These are phyloP conservation scores for Auriscalpium vulgare DNA, from an alignment of 768 basidiomycete species.

Conservation along the genomic window DNA sequence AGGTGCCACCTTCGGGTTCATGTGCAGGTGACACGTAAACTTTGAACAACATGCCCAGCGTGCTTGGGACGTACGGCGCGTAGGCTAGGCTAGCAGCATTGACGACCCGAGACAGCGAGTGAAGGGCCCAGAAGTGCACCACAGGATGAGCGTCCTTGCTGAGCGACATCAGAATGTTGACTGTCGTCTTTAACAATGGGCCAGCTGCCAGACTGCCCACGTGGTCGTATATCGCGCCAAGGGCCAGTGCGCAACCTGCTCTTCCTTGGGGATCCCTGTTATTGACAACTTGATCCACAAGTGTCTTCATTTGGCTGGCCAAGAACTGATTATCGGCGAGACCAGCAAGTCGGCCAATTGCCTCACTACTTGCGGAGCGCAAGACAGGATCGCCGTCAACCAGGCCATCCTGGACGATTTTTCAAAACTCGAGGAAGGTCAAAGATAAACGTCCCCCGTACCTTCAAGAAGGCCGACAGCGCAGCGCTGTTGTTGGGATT, in stretches of 20 bases:
- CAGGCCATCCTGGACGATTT: constrained; percentile 53
- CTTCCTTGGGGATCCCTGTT: constrained; percentile 90
- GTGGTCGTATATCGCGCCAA: constrained; percentile 85
- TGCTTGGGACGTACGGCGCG: constrained; percentile 80
- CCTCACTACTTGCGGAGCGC: constrained; percentile 76
- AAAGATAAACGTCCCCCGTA: constrained; percentile 16
- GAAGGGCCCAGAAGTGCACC: constrained; percentile 91
- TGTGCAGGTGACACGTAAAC: constrained; percentile 86
- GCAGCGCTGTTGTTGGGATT: constrained; percentile 50
- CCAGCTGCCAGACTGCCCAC: constrained; percentile 95
- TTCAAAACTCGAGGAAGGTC: no score
- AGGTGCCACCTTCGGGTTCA: constrained; percentile 85
- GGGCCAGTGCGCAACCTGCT: constrained; percentile 89
- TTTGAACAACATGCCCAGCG: constrained; percentile 84
- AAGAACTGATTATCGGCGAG: constrained; percentile 80
- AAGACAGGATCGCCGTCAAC: constrained; percentile 74
- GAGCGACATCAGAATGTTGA: constrained; percentile 91
- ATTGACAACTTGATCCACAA: constrained; percentile 90
- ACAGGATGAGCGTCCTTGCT: constrained; percentile 94
- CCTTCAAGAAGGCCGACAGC: constrained; percentile 73
- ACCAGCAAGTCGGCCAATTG: constrained; percentile 80
- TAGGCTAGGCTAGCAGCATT: constrained; percentile 90
- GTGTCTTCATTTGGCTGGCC: constrained; percentile 76
- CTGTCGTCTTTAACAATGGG: constrained; percentile 89
- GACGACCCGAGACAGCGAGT: constrained; percentile 79